Base-by-base conservation (phyloP, 1,139 yeast genomes). In the Candida sojae region DNA sequence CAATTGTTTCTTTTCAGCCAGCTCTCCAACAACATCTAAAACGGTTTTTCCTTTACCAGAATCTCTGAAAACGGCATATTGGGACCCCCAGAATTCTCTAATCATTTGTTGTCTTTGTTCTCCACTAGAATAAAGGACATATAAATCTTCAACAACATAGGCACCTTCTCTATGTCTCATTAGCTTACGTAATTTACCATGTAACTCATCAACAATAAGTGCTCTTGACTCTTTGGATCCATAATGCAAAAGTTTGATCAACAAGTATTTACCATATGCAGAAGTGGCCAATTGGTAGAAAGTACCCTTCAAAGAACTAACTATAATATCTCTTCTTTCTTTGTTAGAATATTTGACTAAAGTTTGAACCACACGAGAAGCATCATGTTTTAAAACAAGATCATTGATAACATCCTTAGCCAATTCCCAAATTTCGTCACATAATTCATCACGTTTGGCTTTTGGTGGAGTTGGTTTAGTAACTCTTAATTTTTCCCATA, bases 111-210 rank as follows among this genome's bases (percentile, higher is more conserved):
- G 82, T 67, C 83, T 88, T 70, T 93, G 98, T 53, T 85, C 89
- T 39, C 86, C 80, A 29, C 91, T 83, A 5, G 97, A 82, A 67
- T 92, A 93, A 55, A 91, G 82, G 29, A 91, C 89, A 65, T 78
- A 93, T 59, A 91, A 79, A 75, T 93, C 99, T 71, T 93, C 98
- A 55, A 92, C 92, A 37, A 93, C 98, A 62, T 93, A 91, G n/a
- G 98, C 98, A 70, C 98, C 99, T 76, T 93, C 98, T 71, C 87
- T 86, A 70, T 93, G 98, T 76, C 96, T 85, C 95, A 93, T 91
- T 55, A 93, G 77, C 68, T 90, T 92, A 66, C 97, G 79, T 59
- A 90, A 81, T 60, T 86, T 86, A 46, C 98, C 98, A 62, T 91
- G 96, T 54, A 93, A 77, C 69, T 90, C 97, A 62, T 86, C 79